Evolutionary conservation across 2,329 filamentous ascomycete species (phyloP).

Genomic region (Capronia coronata): DNA sequence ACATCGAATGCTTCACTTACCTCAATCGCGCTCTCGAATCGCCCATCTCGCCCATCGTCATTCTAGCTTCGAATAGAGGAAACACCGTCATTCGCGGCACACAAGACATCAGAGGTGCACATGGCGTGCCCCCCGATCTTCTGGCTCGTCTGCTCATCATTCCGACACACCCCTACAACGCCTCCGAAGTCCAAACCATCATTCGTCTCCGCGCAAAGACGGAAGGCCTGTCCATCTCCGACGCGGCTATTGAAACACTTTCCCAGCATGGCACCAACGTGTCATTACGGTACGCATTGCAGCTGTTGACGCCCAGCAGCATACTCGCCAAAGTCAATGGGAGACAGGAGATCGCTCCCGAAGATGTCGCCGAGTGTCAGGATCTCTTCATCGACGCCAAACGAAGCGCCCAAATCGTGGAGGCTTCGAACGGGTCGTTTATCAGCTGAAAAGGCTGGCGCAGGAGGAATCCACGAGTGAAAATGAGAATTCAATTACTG

Average conservation of each 20-base stretch:
- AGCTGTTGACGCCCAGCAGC: slow-evolving; percentile 80
- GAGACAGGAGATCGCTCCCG: slow-evolving; percentile 66
- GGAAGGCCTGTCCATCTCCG: slow-evolving; percentile 71
- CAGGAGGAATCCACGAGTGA: too few relatives aligned
- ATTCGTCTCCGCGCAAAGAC: slow-evolving; percentile 76
- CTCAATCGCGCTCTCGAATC: slow-evolving; percentile 97
- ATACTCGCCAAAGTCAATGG: slow-evolving; percentile 84
- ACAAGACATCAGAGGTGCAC: slow-evolving; percentile 69
- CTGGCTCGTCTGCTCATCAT: slow-evolving; percentile 91
- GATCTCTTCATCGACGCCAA: slow-evolving; percentile 77
- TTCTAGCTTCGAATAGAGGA: slow-evolving; percentile 93
- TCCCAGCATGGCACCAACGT: slow-evolving; percentile 80
- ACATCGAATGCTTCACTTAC: slow-evolving; percentile 98
- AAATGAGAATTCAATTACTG: too few relatives aligned
- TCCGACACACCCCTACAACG: slow-evolving; percentile 82
- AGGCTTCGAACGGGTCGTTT: slow-evolving; percentile 59
- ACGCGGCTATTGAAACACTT: slow-evolving; percentile 79
- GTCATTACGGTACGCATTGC: slow-evolving; percentile 85
- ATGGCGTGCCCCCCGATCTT: slow-evolving; percentile 91
- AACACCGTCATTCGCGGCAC: slow-evolving; percentile 88
- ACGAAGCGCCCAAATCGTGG: slow-evolving; percentile 65
- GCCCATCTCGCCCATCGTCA: slow-evolving; percentile 89
- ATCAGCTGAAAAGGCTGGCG: slow-evolving; percentile 46
- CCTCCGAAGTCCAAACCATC: slow-evolving; percentile 87
- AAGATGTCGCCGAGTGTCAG: slow-evolving; percentile 74